Evolutionary conservation across 106 monocot genomes (phyloP).

Genomic region (Dioscorea alata): DNA sequence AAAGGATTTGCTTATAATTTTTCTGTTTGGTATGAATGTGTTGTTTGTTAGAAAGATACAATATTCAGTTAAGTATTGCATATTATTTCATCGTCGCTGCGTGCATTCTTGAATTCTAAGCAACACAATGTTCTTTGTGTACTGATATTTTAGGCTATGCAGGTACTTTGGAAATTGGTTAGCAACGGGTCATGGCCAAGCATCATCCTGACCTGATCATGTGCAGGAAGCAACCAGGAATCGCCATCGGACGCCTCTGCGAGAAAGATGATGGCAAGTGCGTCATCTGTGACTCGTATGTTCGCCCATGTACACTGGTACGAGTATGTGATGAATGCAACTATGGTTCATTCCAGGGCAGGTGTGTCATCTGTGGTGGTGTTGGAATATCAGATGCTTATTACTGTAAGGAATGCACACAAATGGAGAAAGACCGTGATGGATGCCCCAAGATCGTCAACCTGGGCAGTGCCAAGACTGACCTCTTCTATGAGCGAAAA

Average conservation of each 20-base stretch:
- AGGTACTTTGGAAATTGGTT: neutral
- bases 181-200: constrained; percentile 46
- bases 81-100: no score
- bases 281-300: constrained; percentile 66
- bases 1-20: no score
- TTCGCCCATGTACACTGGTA: constrained; percentile 18
- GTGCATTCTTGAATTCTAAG: no score
- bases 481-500: constrained; percentile 68
- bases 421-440: constrained; percentile 58
- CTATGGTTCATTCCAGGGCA: constrained; percentile 77
- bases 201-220: constrained; percentile 87
- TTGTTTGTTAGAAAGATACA: no score
- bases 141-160: neutral
- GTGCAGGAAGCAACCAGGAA: constrained; percentile 84
- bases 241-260: constrained; percentile 75
- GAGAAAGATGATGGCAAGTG: constrained; percentile 58
- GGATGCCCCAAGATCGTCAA: constrained; percentile 88
- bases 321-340: constrained; percentile 85
- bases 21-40: no score
- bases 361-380: constrained; percentile 80
- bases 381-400: constrained; percentile 83
- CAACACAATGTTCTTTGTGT: no score
- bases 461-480: constrained; percentile 63
- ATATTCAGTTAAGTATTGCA: no score
- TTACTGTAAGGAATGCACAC: constrained; percentile 68